A percentile compares a stretch with the other conserved stretches of the same genome.
Conservation (phyloP, 2,329 filamentous ascomycete genomes). For the Byssochlamys sp. region DNA sequence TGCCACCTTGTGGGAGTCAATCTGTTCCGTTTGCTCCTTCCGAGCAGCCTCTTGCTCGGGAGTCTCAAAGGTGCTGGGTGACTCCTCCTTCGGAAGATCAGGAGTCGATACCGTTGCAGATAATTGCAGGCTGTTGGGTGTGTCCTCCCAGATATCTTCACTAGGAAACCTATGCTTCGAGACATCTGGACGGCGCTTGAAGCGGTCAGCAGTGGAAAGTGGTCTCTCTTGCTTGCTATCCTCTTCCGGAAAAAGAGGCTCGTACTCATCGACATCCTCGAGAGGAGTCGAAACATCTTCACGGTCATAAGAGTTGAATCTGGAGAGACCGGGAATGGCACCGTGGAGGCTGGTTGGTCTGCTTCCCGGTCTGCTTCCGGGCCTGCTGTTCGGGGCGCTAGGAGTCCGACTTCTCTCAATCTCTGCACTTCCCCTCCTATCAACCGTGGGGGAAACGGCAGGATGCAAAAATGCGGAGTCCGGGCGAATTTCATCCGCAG, state of each 20-base stretch:
- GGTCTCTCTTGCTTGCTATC: conserved; percentile 52
- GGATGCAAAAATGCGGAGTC: conserved; percentile 62
- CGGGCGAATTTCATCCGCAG: conserved; percentile 72
- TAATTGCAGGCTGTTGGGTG: conserved; percentile 71
- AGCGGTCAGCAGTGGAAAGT: conserved; percentile 44
- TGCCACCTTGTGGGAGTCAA: conserved; percentile 26
- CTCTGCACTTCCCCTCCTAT: conserved; percentile 52
- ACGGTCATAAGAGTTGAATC: conserved; percentile 44
- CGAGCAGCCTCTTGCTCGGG: conserved; percentile 41
- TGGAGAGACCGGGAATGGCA: conserved; percentile 43
- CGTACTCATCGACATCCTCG: conserved; percentile 86
- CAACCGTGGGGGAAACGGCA: conserved; percentile 66
- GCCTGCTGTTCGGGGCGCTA: conserved; percentile 51
- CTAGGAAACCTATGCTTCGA: conserved; percentile 72
- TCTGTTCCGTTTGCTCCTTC: conserved; percentile 31
- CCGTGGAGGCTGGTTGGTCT: conserved; percentile 55
- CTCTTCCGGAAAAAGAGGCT: conserved; percentile 79
- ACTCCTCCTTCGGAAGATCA: conserved; percentile 45
- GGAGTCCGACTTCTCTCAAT: conserved; percentile 45
- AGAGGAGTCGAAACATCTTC: conserved; percentile 57
- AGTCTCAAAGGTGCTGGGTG: conserved; percentile 33
- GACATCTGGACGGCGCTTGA: conserved; percentile 45
- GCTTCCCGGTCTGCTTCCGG: conserved; percentile 56
- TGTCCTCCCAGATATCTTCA: conserved; percentile 94
- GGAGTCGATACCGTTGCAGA: conserved; percentile 75